These are phyloP conservation scores for Rhodamnia rubescens DNA, from an alignment of 345 rosid genomes.

Conservation along the genomic window DNA sequence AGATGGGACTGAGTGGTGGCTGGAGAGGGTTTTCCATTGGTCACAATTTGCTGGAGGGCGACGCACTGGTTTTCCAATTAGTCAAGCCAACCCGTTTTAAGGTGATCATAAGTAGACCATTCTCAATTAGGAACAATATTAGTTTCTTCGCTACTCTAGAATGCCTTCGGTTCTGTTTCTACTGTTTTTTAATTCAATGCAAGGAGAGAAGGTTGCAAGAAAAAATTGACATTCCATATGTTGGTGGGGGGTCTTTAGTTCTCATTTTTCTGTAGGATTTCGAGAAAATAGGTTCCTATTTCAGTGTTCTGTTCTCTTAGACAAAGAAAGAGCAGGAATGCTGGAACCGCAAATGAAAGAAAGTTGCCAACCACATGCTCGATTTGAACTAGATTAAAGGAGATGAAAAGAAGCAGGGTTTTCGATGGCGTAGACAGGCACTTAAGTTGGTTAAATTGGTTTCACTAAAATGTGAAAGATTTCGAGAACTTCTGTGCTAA, in stretches of 20 bases:
- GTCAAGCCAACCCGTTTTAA: constrained; percentile 11
- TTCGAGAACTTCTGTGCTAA: neutral
- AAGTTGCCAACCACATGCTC: neutral
- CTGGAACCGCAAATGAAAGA: neutral
- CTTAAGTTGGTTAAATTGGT: neutral
- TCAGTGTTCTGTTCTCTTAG: neutral
- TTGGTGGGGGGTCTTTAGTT: neutral
- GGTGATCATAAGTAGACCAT: neutral
- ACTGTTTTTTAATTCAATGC: neutral
- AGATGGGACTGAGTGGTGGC: constrained; percentile 8
- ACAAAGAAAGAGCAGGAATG: neutral
- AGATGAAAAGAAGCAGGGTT: neutral
- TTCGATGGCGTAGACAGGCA: neutral
- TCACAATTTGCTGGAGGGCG: constrained; percentile 5
- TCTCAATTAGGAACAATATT: neutral
- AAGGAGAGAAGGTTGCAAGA: neutral
- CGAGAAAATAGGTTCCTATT: neutral
- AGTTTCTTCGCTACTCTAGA: neutral
- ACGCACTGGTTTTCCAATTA: constrained; percentile 16
- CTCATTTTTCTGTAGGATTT: neutral
- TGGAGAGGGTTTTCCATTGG: constrained; percentile 12
- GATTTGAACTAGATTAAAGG: neutral
- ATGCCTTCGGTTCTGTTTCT: neutral
- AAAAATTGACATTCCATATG: neutral
- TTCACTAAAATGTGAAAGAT: neutral